Percentiles rank a stretch among this genome's conserved stretches.
Conservation (phyloP, 352 stramenopile genomes). For the Phytophthora ohioensis region DNA sequence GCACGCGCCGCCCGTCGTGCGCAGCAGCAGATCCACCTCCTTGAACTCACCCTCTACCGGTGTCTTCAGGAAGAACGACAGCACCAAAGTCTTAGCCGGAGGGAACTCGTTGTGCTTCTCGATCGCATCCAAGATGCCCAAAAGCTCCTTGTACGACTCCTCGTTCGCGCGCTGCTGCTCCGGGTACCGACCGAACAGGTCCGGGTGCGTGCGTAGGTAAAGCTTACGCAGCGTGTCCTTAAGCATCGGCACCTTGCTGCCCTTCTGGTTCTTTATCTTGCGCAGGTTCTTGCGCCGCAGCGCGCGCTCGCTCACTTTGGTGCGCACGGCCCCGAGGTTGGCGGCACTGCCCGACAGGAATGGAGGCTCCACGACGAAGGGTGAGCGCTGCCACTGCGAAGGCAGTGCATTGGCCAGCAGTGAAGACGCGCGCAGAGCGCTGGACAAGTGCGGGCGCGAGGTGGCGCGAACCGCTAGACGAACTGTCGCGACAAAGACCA, state of each 20-base stretch:
- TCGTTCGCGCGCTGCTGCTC: conserved; percentile 72
- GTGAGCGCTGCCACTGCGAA: conserved; percentile 10
- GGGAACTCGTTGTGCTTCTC: conserved; percentile 84
- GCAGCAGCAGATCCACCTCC: conserved; percentile 67
- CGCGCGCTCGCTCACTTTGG: conserved; percentile 77
- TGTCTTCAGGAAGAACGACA: conserved; percentile 82
- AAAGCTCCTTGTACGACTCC: conserved; percentile 82
- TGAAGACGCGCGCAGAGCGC: conserved; percentile 17
- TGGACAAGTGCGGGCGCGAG: conserved; percentile 13
- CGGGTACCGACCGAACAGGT: conserved; percentile 81
- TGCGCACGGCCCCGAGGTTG: conserved; percentile 49
- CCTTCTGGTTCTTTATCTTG: conserved; percentile 76
- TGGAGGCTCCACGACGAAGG: conserved; percentile 14
- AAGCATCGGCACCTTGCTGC: conserved; percentile 63
- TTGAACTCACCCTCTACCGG: conserved; percentile 74
- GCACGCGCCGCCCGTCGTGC: conserved; percentile 78
- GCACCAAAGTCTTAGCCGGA: conserved; percentile 69
- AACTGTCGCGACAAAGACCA: conserved; percentile 8
- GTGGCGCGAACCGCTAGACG: conserved; percentile 12
- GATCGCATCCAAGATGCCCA: conserved; percentile 84
- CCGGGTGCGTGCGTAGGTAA: conserved; percentile 83
- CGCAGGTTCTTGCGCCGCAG: conserved; percentile 79
- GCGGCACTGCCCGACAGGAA: conserved; percentile 24
- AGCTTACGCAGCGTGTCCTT: conserved; percentile 85
- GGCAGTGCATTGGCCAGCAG: conserved; percentile 14